A percentile compares a stretch with the other conserved stretches of the same genome.
Conservation (phyloP, 768 basidiomycete species). For the Agaricus subrufescens region DNA sequence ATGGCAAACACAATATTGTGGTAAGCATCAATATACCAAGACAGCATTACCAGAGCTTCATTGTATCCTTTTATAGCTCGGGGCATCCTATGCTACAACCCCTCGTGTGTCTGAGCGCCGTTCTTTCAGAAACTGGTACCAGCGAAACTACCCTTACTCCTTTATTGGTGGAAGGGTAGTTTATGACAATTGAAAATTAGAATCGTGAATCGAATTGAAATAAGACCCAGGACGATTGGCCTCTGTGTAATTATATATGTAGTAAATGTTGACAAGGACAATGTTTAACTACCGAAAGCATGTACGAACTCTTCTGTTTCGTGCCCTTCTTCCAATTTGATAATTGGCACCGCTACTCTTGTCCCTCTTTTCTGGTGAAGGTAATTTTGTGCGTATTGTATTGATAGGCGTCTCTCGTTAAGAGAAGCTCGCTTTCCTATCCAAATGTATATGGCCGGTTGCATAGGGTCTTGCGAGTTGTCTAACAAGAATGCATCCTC, state of each 20-base stretch:
- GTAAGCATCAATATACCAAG: slow-evolving; percentile 42
- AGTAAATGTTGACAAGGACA: too few relatives aligned
- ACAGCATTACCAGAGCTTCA: slow-evolving; percentile 6
- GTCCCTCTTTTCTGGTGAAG: slow-evolving; percentile 32
- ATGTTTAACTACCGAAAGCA: slow-evolving; percentile 15
- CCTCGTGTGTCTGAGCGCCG: slow-evolving; percentile 76
- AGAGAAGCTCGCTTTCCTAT: slow-evolving; percentile 45
- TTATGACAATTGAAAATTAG: slow-evolving; percentile 28
- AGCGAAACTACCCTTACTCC: slow-evolving; percentile 84
- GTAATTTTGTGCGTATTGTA: slow-evolving; percentile 54
- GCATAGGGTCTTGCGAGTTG: slow-evolving; percentile 24
- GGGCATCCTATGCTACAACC: slow-evolving; percentile 85
- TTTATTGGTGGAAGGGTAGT: slow-evolving; percentile 73
- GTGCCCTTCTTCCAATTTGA: slow-evolving; percentile 50
- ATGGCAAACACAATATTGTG: slow-evolving; percentile 80
- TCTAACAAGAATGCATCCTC: slow-evolving; percentile 52
- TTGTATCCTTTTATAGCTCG: slow-evolving; percentile 48
- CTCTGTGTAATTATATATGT: background rate
- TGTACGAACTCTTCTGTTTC: slow-evolving; percentile 45
- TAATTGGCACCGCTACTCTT: slow-evolving; percentile 34
- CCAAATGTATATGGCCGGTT: slow-evolving; percentile 54
- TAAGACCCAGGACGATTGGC: background rate
- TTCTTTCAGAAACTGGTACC: slow-evolving; percentile 87
- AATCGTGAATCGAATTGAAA: background rate
- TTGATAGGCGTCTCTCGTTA: slow-evolving; percentile 42